Evolutionary conservation across 2,329 filamentous ascomycete genomes (phyloP).

Genomic region (Nemania diffusa): DNA sequence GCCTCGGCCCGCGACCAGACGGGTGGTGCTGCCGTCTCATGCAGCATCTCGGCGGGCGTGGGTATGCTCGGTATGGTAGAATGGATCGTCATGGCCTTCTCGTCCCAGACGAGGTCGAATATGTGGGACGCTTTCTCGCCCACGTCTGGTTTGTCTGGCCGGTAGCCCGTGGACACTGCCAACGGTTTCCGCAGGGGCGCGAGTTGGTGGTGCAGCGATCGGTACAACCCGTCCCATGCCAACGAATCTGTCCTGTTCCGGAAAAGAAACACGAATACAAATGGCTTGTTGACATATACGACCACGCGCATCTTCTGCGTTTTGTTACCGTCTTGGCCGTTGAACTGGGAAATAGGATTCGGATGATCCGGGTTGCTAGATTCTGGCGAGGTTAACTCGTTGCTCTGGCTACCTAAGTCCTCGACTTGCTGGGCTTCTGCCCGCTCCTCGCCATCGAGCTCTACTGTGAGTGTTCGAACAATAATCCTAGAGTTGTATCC

Average conservation of each 20-base stretch:
- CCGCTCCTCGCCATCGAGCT: conserved; percentile 62
- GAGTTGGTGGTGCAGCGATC: conserved; percentile 69
- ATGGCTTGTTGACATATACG: conserved; percentile 78
- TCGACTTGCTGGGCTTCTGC: conserved; percentile 58
- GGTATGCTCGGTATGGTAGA: conserved; percentile 76
- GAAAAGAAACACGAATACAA: conserved; percentile 82
- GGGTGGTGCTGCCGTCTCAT: conserved; percentile 42
- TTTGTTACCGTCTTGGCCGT: conserved; percentile 64
- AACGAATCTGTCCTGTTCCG: conserved; percentile 67
- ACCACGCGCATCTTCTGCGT: conserved; percentile 72
- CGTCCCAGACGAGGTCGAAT: conserved; percentile 72
- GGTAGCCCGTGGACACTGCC: conserved; percentile 65
- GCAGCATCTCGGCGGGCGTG: conserved; percentile 51
- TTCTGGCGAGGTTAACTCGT: conserved; percentile 40
- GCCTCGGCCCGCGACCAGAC: conserved; percentile 71
- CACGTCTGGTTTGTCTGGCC: conserved; percentile 60
- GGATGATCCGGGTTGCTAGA: conserved; percentile 35
- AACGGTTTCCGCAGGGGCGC: conserved; percentile 67
- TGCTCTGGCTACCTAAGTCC: conserved; percentile 57
- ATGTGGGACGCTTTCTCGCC: conserved; percentile 57
- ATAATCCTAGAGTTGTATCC: conserved; percentile 65
- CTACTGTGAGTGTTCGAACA: conserved; percentile 74
- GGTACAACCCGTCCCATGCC: conserved; percentile 66
- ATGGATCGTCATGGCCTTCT: conserved; percentile 64
- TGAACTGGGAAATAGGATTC: conserved; percentile 47